Evolutionary conservation across 1,139 yeast genomes (phyloP), one percentile per base, ranked within the genome.

Genomic region (Debaryomycetaceae sp.): DNA sequence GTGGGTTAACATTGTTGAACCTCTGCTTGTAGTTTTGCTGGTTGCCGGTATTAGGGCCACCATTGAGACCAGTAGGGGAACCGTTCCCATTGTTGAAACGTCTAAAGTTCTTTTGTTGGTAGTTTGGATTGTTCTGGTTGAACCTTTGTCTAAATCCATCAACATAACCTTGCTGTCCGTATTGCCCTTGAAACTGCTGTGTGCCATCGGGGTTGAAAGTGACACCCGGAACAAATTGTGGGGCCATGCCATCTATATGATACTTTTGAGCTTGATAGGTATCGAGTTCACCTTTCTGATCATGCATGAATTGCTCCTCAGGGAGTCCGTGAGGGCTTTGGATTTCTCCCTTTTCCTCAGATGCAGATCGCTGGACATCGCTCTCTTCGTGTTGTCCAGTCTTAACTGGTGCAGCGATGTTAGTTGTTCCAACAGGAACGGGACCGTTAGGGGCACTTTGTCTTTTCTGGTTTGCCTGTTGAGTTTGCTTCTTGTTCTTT

Each of bases 401-500:
- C 11, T 27, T 27, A 3, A 27, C 31, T 7, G 31, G 31, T 11
- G 31, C 8, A 11, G 31, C 31, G 8, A 11, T 11, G 31, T 11
- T 27, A 7, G 11, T 8, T 27, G 31, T 4, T 27, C 31, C 31
- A 27, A 3, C 11, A 27, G 31, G 11, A 27, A 11, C 31, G 31
- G 31, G 4, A 8, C 31, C 31, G 11, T 7, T 27, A 14, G 38
- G 20, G 24, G 31, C 14, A 20, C 24, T 36, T 20, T 42, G 45
- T 20, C 33, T 20, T 27, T 29, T 29, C 27, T 42, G 45, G 39
- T 42, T 43, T 34, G 36, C 38, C 34, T 9, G 24, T 27, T 37
- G 46, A 43, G 43, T 44, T 36, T 56, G 47, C 50, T 58, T 58
- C 53, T 65, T 67, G 57, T 63, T 68, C 55, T 68, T 66, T 51